phyloP scores from a whole-genome alignment of 1,139 yeast genomes.

The Ogataea hybrid region DNA sequence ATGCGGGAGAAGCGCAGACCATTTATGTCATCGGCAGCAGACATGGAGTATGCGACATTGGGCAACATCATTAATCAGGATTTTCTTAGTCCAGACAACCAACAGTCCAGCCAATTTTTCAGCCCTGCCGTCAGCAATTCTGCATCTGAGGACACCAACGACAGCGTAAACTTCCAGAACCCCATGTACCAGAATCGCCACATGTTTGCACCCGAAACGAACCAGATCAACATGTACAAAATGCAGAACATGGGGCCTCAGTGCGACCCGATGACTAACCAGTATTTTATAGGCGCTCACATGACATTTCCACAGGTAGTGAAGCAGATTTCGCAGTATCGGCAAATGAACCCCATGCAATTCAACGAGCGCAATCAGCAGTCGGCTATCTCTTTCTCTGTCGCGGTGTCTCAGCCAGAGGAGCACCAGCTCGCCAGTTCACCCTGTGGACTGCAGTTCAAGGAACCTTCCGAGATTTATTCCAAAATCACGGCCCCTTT shows the following conservation, averaged over 20 bases:
- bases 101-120: conserved; percentile 19
- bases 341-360: conserved; percentile 40
- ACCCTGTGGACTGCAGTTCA: conserved; percentile 41
- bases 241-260: conserved; percentile 27
- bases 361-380: conserved; percentile 41
- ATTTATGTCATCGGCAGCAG: conserved; percentile 75
- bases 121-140: conserved; percentile 27
- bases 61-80: conserved; percentile 70
- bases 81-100: conserved; percentile 21
- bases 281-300: conserved; percentile 53
- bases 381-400: conserved; percentile 53
- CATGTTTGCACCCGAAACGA: conserved; percentile 6
- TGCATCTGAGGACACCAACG: conserved; percentile 25
- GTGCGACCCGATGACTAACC: conserved; percentile 54
- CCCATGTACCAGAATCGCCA: conserved; percentile 19
- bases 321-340: conserved; percentile 45
- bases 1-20: conserved; percentile 10
- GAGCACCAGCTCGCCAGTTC: conserved; percentile 17
- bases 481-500: conserved; percentile 72
- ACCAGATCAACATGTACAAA: conserved; percentile 4
- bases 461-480: conserved; percentile 80
- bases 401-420: conserved; percentile 48
- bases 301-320: conserved; percentile 56
- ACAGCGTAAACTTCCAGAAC: conserved; percentile 25
- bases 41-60: conserved; percentile 72